A percentile compares a stretch with the other conserved stretches of the same genome.
These are phyloP conservation scores for Cydonia oblonga DNA, from an alignment of 331 rosid genomes.

Conservation along the genomic window DNA sequence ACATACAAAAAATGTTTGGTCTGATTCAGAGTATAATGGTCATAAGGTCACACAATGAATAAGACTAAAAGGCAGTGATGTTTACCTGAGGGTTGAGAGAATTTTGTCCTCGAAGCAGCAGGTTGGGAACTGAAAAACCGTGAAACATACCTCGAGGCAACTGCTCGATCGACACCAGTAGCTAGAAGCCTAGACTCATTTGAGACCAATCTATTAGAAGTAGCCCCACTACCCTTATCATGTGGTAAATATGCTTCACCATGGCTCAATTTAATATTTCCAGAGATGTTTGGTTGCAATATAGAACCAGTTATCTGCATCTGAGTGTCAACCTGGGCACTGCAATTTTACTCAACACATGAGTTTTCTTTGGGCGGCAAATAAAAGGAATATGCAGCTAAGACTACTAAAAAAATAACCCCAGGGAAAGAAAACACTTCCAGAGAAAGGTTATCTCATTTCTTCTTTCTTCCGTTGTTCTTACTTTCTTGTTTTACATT, in stretches of 20 bases:
- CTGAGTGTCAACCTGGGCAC: conserved; percentile 89
- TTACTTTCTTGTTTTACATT: not conserved
- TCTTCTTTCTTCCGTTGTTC: not conserved
- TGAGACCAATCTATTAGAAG: conserved; percentile 46
- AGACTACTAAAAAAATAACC: not conserved
- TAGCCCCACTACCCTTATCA: conserved; percentile 57
- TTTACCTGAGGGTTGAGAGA: conserved; percentile 53
- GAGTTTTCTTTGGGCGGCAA: not conserved
- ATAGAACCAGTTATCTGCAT: conserved; percentile 83
- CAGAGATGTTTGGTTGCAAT: conserved; percentile 79
- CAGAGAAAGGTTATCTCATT: not conserved
- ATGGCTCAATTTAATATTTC: conserved; percentile 70
- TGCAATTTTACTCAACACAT: conserved; percentile 25
- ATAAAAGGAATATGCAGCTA: conserved; percentile 1
- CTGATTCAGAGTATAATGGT: conserved; percentile 7
- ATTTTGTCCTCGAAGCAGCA: conserved; percentile 34
- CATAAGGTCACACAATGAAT: conserved; percentile 8
- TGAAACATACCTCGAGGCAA: conserved; percentile 60
- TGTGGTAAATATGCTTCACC: conserved; percentile 90
- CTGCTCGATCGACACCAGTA: conserved; percentile 38
- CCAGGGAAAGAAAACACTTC: not conserved
- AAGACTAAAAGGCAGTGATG: conserved; percentile 12
- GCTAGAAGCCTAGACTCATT: conserved; percentile 39
- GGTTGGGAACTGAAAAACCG: conserved; percentile 52
- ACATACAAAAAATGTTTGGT: not conserved